Evolutionary conservation across 2,329 filamentous ascomycete genomes (phyloP), one percentile per base, ranked within the genome.

Genomic region (Bipolaris sorokiniana): DNA sequence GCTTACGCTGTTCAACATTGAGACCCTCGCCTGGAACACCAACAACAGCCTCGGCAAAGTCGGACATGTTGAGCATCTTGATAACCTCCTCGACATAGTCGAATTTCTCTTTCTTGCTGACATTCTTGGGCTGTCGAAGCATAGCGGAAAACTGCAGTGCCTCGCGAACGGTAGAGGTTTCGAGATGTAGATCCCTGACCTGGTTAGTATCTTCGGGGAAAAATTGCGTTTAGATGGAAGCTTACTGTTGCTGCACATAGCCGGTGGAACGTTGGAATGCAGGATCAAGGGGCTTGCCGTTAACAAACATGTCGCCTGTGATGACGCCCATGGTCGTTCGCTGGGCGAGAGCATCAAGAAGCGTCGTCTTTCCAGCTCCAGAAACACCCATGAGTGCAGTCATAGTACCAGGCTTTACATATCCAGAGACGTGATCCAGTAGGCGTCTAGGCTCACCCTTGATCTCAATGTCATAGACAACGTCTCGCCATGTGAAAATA

Each of bases 1-100:
- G 81, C 75, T 91, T 91, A 56, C 86, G 82, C 71, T 90, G 86
- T 71, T 90, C 88, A 5, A 90, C 87, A 10, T 86, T 87, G 13
- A 90, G 78, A 83, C 83, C 86, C 52, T 81, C 82, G 0, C 86
- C 87, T 0, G 86, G 84, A 0, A 84, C 79, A 59, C 88, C 88
- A 26, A 90, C 86, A 2, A 89, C 81, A 0, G 86, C 86, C 42
- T 89, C 84, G 11, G 86, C 85, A 55, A 88, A 89, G 51, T 88
- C 86, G 26, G 83, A 77, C 86, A 90, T 88, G 69, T 86, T 83
- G 22, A 90, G 79, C 79, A 90, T 84, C 70, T 83, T 81, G 66
- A 89, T 88, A 18, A 89, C 85, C 40, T 86, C 81, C 59, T 89
- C 86, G 4, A 88, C 86, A 48, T 86, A 88, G 0, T 75, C 81